These are phyloP conservation scores for Acanthochlamys bracteata DNA, from an alignment of 106 monocot genomes.

Conservation along the genomic window DNA sequence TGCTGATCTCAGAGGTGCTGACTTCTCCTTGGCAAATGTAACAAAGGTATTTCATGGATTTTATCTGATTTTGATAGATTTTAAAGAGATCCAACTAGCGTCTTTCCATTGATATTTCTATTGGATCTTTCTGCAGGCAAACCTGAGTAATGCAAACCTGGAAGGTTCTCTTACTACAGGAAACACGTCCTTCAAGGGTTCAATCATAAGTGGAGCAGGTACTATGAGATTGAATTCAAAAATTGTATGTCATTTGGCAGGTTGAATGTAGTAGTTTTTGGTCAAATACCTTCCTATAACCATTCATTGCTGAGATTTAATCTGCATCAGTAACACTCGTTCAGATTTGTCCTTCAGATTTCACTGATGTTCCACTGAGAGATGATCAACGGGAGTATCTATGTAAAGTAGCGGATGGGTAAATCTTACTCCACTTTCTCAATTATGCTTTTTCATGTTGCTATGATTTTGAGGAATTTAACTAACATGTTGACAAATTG, in stretches of 20 bases:
- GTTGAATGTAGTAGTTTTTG: not conserved
- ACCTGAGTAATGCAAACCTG: conserved; percentile 84
- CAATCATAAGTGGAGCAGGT: conserved; percentile 81
- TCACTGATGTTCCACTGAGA: conserved; percentile 90
- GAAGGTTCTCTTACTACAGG: conserved; percentile 93
- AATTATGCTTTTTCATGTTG: too few relatives aligned
- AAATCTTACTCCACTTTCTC: too few relatives aligned
- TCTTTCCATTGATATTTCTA: too few relatives aligned
- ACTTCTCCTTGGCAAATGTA: conserved; percentile 85
- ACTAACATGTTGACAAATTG: too few relatives aligned
- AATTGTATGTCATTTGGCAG: not conserved
- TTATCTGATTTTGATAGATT: too few relatives aligned
- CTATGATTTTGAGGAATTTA: too few relatives aligned
- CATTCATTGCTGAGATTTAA: too few relatives aligned
- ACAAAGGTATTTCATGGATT: conserved; percentile 88
- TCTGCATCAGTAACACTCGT: too few relatives aligned
- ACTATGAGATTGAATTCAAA: not conserved
- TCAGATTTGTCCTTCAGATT: conserved; percentile 32
- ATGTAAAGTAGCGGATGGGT: conserved; percentile 90
- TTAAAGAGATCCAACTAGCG: too few relatives aligned
- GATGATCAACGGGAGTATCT: conserved; percentile 88
- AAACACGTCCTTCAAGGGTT: conserved; percentile 87
- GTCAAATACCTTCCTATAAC: too few relatives aligned
- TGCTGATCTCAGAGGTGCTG: conserved; percentile 85
- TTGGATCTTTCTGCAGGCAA: conserved; percentile 36